These are phyloP conservation scores for Lactifluus piperatus DNA, from an alignment of 768 basidiomycete genomes.

Conservation along the genomic window DNA sequence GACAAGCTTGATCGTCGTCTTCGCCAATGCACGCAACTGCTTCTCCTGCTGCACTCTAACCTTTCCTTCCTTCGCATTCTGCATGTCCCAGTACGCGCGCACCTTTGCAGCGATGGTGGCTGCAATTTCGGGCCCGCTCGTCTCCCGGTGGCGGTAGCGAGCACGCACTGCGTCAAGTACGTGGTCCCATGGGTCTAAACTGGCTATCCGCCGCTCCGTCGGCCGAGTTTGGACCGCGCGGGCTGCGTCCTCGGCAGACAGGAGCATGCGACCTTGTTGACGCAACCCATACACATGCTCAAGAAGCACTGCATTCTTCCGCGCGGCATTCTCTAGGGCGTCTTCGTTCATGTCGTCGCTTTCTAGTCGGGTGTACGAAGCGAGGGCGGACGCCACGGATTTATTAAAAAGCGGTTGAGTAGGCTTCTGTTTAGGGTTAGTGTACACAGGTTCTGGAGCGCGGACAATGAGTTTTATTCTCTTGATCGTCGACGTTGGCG, in stretches of 20 bases:
- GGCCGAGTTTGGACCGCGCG: slow-evolving; percentile 13
- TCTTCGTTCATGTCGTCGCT: slow-evolving; percentile 40
- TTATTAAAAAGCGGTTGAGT: slow-evolving; percentile 40
- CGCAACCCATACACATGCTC: slow-evolving; percentile 38
- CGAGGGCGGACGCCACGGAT: slow-evolving; percentile 48
- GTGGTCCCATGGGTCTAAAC: slow-evolving; percentile 51
- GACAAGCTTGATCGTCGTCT: slow-evolving; percentile 62
- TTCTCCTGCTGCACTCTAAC: slow-evolving; percentile 54
- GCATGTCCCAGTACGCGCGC: slow-evolving; percentile 65
- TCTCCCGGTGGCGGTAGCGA: slow-evolving; percentile 24
- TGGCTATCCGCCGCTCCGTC: slow-evolving; percentile 13
- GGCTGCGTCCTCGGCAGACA: slow-evolving; percentile 30
- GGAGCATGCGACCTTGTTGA: slow-evolving; percentile 38
- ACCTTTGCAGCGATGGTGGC: slow-evolving; percentile 54
- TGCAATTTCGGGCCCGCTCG: slow-evolving; percentile 37
- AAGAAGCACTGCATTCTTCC: slow-evolving; percentile 36
- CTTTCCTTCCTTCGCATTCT: slow-evolving; percentile 53
- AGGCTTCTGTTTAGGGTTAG: slow-evolving; percentile 64
- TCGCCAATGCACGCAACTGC: slow-evolving; percentile 55
- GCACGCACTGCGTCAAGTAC: slow-evolving; percentile 41
- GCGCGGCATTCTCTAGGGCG: slow-evolving; percentile 31
- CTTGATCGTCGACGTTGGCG: slow-evolving; percentile 37
- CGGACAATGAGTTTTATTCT: slow-evolving; percentile 64
- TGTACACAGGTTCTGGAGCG: slow-evolving; percentile 46
- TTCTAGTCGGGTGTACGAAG: slow-evolving; percentile 51